Conservation (phyloP, 805 yeast genomes). For the Candida bentonensis region DNA sequence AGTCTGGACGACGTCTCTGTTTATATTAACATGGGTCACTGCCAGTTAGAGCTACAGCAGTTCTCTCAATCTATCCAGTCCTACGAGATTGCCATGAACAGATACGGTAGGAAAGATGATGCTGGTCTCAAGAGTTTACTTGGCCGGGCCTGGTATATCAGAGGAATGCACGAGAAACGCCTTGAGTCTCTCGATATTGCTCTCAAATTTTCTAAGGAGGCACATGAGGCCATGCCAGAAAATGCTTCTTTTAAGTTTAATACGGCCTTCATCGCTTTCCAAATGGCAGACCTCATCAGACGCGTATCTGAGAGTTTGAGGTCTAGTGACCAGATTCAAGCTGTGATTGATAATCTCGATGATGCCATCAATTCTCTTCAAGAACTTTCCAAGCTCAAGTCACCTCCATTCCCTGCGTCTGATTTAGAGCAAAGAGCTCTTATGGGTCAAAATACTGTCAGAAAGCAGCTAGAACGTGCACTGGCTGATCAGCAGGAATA, state of each 20-base stretch:
- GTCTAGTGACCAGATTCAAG: constrained; percentile 44
- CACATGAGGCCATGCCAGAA: constrained; percentile 30
- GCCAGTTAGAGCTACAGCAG: constrained; percentile 68
- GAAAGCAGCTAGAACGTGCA: constrained; percentile 55
- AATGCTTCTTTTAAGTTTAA: constrained; percentile 52
- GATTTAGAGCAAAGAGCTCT: constrained; percentile 80
- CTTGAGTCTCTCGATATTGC: constrained; percentile 47
- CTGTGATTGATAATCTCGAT: constrained; percentile 40
- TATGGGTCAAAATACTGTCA: constrained; percentile 65
- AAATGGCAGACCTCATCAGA: constrained; percentile 69
- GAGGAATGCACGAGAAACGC: constrained; percentile 59
- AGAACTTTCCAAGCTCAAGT: constrained; percentile 40
- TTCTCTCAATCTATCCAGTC: constrained; percentile 74
- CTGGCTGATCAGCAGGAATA: constrained; percentile 55
- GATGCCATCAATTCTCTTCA: constrained; percentile 48
- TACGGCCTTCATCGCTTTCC: constrained; percentile 70
- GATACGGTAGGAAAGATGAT: constrained; percentile 47
- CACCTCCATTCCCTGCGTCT: constrained; percentile 65
- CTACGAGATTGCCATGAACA: constrained; percentile 65
- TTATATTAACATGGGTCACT: constrained; percentile 79
- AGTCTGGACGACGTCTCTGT: constrained; percentile 74
- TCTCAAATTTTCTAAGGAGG: constrained; percentile 45
- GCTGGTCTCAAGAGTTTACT: constrained; percentile 54
- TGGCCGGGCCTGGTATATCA: constrained; percentile 78
- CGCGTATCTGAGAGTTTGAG: constrained; percentile 48